phyloP scores from a whole-genome alignment of 805 yeast genomes.

The Scheffersomyces stipitis region DNA sequence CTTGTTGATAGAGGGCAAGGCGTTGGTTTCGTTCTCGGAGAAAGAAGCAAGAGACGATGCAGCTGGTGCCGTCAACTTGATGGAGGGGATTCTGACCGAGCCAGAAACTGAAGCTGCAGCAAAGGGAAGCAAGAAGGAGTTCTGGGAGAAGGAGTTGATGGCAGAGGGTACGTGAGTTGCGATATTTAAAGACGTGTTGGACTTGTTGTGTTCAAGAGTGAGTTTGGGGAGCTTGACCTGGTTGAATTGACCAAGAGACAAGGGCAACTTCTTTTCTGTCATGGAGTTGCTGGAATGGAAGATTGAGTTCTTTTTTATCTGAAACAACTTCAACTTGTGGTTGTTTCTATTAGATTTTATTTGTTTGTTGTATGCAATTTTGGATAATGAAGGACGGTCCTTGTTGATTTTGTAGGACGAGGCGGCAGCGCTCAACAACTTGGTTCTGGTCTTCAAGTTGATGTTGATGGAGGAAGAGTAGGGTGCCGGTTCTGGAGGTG shows the following conservation, averaged over 20 bases:
- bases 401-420: constrained; percentile 2
- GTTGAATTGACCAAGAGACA: constrained; percentile 6
- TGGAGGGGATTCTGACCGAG: background rate
- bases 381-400: constrained; percentile 19
- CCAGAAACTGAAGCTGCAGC: background rate
- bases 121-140: background rate
- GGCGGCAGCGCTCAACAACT: background rate
- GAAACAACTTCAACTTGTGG: constrained; percentile 33
- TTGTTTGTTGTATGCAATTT: constrained; percentile 20
- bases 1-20: constrained; percentile 41
- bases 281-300: constrained; percentile 19
- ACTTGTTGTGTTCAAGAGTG: constrained; percentile 3
- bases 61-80: constrained; percentile 4
- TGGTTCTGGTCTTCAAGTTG: constrained; percentile 20
- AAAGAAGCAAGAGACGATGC: constrained; percentile 1
- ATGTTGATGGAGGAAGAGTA: constrained; percentile 19
- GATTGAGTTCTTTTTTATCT: constrained; percentile 37
- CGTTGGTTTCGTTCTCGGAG: background rate
- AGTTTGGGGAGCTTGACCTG: constrained; percentile 8
- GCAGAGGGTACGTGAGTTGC: background rate
- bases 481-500: constrained; percentile 6
- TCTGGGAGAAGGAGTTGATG: background rate
- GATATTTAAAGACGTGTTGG: background rate
- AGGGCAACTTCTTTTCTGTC: constrained; percentile 9
- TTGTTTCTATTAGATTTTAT: constrained; percentile 2